phyloP scores from a whole-genome alignment of 768 basidiomycete genomes.

The Rhodocollybia butyracea region DNA sequence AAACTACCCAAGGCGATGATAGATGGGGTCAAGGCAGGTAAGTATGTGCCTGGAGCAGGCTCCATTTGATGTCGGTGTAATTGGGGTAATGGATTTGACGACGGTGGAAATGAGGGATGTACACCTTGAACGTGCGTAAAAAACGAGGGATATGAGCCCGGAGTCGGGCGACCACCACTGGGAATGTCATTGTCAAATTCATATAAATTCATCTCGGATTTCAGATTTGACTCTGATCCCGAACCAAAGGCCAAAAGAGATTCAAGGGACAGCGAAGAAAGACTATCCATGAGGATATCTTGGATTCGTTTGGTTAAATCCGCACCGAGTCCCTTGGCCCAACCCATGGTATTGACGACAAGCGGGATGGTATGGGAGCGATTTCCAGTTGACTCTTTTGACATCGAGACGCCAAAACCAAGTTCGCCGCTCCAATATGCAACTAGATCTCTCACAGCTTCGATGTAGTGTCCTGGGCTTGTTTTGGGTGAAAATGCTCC shows the following conservation, averaged over 20 bases:
- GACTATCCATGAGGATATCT: conserved; percentile 34
- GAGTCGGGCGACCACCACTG: background rate
- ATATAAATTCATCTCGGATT: background rate
- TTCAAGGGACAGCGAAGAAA: background rate
- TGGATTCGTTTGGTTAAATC: conserved; percentile 75
- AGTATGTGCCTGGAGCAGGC: background rate
- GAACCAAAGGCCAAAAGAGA: background rate
- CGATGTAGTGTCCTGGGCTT: conserved; percentile 73
- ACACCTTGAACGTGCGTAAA: background rate
- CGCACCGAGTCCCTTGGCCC: conserved; percentile 90
- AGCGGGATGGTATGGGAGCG: conserved; percentile 66
- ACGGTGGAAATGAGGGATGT: background rate
- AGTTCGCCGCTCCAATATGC: conserved; percentile 50
- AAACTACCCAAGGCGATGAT: conserved; percentile 40
- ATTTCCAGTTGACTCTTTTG: conserved; percentile 22
- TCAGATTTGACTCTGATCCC: background rate
- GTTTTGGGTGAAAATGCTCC: conserved; percentile 77
- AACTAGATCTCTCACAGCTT: conserved; percentile 62
- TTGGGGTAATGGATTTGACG: background rate
- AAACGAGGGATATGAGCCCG: background rate
- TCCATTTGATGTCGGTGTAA: background rate
- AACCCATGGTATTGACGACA: conserved; percentile 95
- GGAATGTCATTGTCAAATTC: background rate
- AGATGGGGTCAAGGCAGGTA: conserved; percentile 8
- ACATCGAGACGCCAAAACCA: conserved; percentile 12